A percentile compares a stretch with the other conserved stretches of the same genome.
Evolutionary conservation across 2,329 filamentous ascomycete species (phyloP).

Genomic region (Nemania sp.): DNA sequence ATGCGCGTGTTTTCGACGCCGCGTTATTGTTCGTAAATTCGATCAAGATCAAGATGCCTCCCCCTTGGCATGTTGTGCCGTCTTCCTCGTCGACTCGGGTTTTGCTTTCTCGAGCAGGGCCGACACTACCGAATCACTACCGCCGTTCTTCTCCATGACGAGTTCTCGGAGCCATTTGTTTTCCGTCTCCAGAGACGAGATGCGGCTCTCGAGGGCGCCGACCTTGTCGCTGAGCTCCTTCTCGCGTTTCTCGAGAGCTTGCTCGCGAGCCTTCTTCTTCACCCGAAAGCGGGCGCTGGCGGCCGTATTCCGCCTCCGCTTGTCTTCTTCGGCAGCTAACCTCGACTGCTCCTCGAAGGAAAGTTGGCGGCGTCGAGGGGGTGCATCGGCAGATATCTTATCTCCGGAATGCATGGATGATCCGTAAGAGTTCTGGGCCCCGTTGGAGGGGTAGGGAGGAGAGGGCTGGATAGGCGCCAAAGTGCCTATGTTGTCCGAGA

Average conservation of each 20-base stretch:
- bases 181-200: conserved; percentile 66
- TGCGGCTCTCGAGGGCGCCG: conserved; percentile 69
- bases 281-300: conserved; percentile 87
- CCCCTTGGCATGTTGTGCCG: conserved; percentile 25
- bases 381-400: conserved; percentile 55
- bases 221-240: conserved; percentile 86
- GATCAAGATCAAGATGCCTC: conserved; percentile 17
- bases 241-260: conserved; percentile 78
- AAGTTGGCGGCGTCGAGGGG: conserved; percentile 49
- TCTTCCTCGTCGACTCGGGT: conserved; percentile 36
- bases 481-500: conserved; percentile 48
- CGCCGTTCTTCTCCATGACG: conserved; percentile 81
- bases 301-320: conserved; percentile 85
- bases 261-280: conserved; percentile 95
- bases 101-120: conserved; percentile 58
- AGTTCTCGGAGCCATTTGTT: conserved; percentile 58
- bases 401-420: conserved; percentile 38
- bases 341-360: conserved; percentile 73
- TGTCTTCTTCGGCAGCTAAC: conserved; percentile 82
- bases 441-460: conserved; percentile 48
- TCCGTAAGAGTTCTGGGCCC: conserved; percentile 45
- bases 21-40: background rate
- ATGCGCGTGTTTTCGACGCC: conserved; percentile 17
- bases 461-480: conserved; percentile 59
- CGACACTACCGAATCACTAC: conserved; percentile 55